Conservation (phyloP, 768 basidiomycete genomes). For the Cyclocybe aegerita region DNA sequence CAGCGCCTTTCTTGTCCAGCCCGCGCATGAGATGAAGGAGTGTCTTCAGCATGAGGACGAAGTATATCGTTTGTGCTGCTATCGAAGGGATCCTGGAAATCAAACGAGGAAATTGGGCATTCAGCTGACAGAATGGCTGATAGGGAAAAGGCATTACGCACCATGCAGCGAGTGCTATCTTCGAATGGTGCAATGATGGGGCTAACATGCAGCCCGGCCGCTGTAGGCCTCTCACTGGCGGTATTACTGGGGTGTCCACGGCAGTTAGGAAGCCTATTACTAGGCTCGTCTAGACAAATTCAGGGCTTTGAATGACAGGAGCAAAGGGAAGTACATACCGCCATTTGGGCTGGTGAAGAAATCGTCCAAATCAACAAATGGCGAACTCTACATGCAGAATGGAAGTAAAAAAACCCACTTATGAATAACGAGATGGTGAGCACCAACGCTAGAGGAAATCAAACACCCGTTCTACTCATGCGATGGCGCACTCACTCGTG, state of each 20-base stretch:
- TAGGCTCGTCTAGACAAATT: slow-evolving; percentile 15
- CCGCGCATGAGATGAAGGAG: slow-evolving; percentile 14
- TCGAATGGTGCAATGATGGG: slow-evolving; percentile 5
- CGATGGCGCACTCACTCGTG: slow-evolving; percentile 6
- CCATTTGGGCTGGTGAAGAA: slow-evolving; percentile 14
- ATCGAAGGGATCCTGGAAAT: slow-evolving; percentile 18
- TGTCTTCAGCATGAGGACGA: slow-evolving; percentile 17
- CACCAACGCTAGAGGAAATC: slow-evolving; percentile 10
- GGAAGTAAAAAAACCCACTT: slow-evolving; percentile 3
- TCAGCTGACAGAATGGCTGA: not conserved
- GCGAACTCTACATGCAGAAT: not conserved
- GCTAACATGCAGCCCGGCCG: slow-evolving; percentile 14
- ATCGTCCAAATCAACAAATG: not conserved
- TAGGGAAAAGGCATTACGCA: not conserved
- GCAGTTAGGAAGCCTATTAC: slow-evolving; percentile 13
- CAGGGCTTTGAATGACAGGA: not conserved
- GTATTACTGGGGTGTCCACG: not conserved
- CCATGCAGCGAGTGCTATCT: slow-evolving; percentile 19
- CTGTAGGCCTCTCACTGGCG: not conserved
- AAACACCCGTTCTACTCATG: not conserved
- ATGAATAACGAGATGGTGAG: slow-evolving; percentile 14
- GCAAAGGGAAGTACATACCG: slow-evolving; percentile 5
- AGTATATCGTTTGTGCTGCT: slow-evolving; percentile 12
- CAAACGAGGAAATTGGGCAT: not conserved
- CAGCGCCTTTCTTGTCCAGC: slow-evolving; percentile 7